A percentile compares a stretch with the other conserved stretches of the same genome.
Evolutionary conservation across 257 asterid species (phyloP).

Genomic region (Jaltomata sinuosa): DNA sequence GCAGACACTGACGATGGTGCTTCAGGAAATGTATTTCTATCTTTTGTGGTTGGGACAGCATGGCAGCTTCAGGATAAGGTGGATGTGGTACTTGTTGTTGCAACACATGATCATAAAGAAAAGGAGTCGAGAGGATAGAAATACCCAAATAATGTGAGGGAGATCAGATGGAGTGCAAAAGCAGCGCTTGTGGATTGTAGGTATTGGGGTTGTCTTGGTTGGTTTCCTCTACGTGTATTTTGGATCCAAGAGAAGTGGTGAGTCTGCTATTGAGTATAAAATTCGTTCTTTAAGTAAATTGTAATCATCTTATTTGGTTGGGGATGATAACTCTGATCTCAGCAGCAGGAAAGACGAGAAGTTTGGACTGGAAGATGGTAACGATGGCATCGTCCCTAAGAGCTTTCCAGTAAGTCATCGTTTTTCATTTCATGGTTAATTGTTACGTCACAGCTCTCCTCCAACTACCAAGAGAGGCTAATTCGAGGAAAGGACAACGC

Average conservation of each 20-base stretch:
- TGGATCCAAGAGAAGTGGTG: slow-evolving; percentile 63
- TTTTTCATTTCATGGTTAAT: neutral
- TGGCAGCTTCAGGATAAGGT: too few species aligned
- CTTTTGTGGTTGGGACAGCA: too few species aligned
- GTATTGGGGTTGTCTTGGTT: slow-evolving; percentile 36
- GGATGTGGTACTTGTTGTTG: too few species aligned
- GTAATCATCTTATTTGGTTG: too few species aligned
- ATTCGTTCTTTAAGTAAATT: too few species aligned
- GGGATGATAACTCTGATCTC: too few species aligned
- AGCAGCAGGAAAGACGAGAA: slow-evolving; percentile 27
- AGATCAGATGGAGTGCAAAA: slow-evolving; percentile 62
- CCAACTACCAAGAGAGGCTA: neutral
- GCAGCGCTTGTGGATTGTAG: slow-evolving; percentile 42
- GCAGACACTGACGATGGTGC: too few species aligned
- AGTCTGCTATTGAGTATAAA: too few species aligned
- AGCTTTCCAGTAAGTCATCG: neutral
- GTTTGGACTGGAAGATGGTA: neutral
- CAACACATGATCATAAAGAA: too few species aligned
- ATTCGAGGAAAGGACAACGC: neutral
- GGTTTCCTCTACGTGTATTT: slow-evolving; percentile 46
- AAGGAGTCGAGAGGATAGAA: too few species aligned
- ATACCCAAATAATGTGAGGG: slow-evolving; percentile 44
- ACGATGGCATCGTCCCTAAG: neutral
- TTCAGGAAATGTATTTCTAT: too few species aligned
- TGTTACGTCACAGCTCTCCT: neutral